Percentiles rank a stretch among this genome's conserved stretches.
Conservation (phyloP, 2,329 filamentous ascomycete genomes). For the Ophiocordyceps sinensis region DNA sequence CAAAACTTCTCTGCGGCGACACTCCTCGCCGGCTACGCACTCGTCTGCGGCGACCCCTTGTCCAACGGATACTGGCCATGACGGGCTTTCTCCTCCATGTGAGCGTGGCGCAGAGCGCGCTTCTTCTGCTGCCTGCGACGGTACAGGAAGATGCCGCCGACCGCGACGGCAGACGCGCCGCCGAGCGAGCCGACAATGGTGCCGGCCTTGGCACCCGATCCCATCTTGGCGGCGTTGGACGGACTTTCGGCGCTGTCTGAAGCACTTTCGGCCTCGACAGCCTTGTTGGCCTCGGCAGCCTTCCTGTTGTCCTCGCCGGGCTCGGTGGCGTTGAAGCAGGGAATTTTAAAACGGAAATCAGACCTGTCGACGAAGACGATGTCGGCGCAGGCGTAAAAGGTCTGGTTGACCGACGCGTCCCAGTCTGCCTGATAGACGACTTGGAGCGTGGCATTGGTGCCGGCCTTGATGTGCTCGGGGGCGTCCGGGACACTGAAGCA, state of each 20-base stretch:
- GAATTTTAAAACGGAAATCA: constrained; percentile 22
- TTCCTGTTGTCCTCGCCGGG: constrained; percentile 11
- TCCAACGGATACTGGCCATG: neutral
- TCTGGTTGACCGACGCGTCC: constrained; percentile 25
- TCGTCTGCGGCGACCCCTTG: neutral
- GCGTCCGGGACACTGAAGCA: constrained; percentile 25
- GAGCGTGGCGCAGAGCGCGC: neutral
- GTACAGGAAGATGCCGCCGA: neutral
- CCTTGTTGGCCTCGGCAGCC: no score
- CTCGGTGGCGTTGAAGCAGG: constrained; percentile 30
- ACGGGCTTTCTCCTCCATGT: constrained; percentile 2
- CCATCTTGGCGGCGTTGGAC: neutral
- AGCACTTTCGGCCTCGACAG: no score
- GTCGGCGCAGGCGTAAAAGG: constrained; percentile 35
- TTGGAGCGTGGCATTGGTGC: constrained; percentile 32
- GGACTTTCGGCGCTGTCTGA: neutral
- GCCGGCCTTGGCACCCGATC: constrained; percentile 1
- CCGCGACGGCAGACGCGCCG: neutral
- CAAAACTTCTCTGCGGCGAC: no score
- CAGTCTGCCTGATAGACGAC: constrained; percentile 31
- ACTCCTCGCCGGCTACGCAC: no score
- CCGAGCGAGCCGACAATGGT: neutral
- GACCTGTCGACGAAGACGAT: constrained; percentile 24
- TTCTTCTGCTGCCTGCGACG: constrained; percentile 1
- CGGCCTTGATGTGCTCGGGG: constrained; percentile 17